These are phyloP conservation scores for Trichocladium antarcticum DNA, from an alignment of 495 filamentous ascomycete species.

Conservation along the genomic window DNA sequence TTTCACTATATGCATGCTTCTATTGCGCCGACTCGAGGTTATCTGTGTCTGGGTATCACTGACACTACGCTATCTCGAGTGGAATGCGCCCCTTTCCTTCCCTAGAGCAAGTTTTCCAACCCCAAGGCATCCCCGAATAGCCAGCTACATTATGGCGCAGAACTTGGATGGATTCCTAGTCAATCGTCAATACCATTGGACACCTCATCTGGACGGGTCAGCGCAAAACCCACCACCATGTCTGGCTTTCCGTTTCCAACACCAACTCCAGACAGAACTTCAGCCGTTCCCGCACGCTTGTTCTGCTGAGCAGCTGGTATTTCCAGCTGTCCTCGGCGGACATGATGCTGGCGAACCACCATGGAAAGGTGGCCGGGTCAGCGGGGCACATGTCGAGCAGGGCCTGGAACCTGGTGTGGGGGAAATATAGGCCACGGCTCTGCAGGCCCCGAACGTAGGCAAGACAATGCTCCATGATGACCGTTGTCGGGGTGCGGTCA, in stretches of 20 bases:
- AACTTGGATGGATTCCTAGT: no score
- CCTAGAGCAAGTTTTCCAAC: no score
- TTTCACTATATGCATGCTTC: no score
- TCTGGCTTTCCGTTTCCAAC: constrained; percentile 54
- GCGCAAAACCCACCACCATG: constrained; percentile 48
- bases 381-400: constrained; percentile 43
- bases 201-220: no score
- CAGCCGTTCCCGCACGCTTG: constrained; percentile 65
- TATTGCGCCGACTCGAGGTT: no score
- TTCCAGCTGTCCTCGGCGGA: constrained; percentile 69
- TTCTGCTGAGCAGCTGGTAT: constrained; percentile 58
- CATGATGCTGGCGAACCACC: constrained; percentile 80
- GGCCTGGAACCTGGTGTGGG: no score
- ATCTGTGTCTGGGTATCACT: no score
- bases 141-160: no score
- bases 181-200: no score
- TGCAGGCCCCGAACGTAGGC: constrained; percentile 58
- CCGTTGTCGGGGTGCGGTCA: constrained; percentile 54
- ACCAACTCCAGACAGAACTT: constrained; percentile 74
- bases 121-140: no score
- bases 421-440: constrained; percentile 39
- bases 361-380: constrained; percentile 69
- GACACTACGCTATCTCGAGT: no score
- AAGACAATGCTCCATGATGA: constrained; percentile 51
- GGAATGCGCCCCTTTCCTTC: no score